Base-by-base conservation (phyloP, 805 yeast species). In the Pichia phayaonensis region DNA sequence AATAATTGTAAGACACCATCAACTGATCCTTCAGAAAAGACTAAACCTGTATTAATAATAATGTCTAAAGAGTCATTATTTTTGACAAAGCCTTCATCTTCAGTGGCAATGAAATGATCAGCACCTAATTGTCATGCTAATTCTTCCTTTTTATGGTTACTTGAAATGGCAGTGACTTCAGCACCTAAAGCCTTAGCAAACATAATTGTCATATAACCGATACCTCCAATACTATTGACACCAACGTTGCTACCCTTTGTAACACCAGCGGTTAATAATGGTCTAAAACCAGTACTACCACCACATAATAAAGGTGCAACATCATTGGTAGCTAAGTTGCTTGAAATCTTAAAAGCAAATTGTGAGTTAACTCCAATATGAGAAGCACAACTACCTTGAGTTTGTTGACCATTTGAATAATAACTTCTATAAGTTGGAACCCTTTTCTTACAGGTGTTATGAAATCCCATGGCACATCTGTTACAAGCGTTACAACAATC, bases 161-260 rank as follows among this genome's bases (percentile, higher is more conserved):
- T 69, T n/a, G 83, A 78, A 59, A 79, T 70, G 2, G 80, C 83
- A 45, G 72, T 70, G 22, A 79, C 83, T 51, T 77, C 72, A 26
- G 82, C 81, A 48, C 84, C 84, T 59, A 80, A 59, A 8, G 83
- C 83, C 55, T 75, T 73, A 42, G 83, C 80, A 52, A 79, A 73
- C 61, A 69, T 65, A 40, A 72, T 59, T 22, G 73, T 70, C 70
- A 71, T 65, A 59, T 71, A 74, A 18, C 76, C 76, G 57, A 72
- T 67, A 18, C 76, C 76, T 53, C 76, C 75, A 52, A 72, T 64
- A 48, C 76, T 75, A 49, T 62, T 54, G 52, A 79, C 68, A 54
- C 78, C 83, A 45, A 77, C 78, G 46, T 67, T 68, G 53, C 69
- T 72, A 45, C 77, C 79, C 42, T 74, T 72, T 50, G 74, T 77